Evolutionary conservation across 1,139 yeast species (phyloP).

Genomic region (Debaryomyces singareniensis): DNA sequence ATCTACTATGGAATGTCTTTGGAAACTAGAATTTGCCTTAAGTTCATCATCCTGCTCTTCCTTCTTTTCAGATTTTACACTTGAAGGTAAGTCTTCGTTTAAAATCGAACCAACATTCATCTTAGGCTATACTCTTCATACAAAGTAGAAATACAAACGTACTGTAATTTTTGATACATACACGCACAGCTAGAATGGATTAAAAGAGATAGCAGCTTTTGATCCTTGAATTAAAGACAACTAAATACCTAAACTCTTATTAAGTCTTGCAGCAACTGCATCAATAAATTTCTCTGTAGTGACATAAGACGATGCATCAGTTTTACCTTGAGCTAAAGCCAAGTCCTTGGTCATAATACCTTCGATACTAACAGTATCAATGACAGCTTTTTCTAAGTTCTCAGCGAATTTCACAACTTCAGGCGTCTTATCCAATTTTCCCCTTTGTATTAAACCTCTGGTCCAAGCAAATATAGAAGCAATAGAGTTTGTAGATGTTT

Average conservation of each 20-base stretch:
- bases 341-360: constrained; percentile 94
- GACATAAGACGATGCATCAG: constrained; percentile 73
- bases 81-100: constrained; percentile 36
- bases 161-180: too few relatives aligned
- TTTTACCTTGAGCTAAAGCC: constrained; percentile 82
- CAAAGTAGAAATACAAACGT: too few relatives aligned
- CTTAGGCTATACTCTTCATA: too few relatives aligned
- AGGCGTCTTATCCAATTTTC: constrained; percentile 78
- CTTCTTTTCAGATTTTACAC: constrained; percentile 14
- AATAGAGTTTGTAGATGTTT: constrained; percentile 95
- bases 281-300: constrained; percentile 89
- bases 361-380: constrained; percentile 80
- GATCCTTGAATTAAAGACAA: too few relatives aligned
- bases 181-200: too few relatives aligned
- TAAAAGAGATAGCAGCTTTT: too few relatives aligned
- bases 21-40: constrained; percentile 8
- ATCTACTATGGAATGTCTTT: constrained; percentile 24
- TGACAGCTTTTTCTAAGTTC: constrained; percentile 70
- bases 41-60: constrained; percentile 12
- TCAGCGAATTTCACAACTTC: constrained; percentile 78
- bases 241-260: constrained; percentile 19
- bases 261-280: constrained; percentile 50
- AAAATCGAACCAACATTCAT: constrained; percentile 47
- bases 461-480: constrained; percentile 99
- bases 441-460: constrained; percentile 87